A percentile compares a stretch with the other conserved stretches of the same genome.
These are phyloP conservation scores for Penicillium odoratum DNA, from an alignment of 495 filamentous ascomycete species.

Conservation along the genomic window DNA sequence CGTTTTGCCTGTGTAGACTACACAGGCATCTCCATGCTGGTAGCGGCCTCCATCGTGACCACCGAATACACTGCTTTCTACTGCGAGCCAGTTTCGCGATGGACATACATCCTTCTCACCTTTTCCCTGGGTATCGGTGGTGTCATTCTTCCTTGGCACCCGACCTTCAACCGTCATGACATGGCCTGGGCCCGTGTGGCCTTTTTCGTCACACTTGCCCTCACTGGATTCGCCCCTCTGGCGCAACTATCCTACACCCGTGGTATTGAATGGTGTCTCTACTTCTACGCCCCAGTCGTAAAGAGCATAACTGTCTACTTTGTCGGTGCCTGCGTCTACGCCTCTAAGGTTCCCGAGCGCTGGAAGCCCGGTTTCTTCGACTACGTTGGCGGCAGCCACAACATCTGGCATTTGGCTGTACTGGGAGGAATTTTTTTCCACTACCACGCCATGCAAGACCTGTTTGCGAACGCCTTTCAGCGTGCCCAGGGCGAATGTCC, in stretches of 20 bases:
- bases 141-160: constrained; percentile 94
- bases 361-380: constrained; percentile 93
- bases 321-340: constrained; percentile 81
- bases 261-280: constrained; percentile 69
- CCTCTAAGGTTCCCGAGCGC: constrained; percentile 89
- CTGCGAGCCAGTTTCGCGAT: constrained; percentile 86
- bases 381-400: constrained; percentile 91
- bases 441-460: constrained; percentile 92
- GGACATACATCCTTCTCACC: constrained; percentile 82
- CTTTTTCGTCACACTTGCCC: constrained; percentile 85
- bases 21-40: constrained; percentile 93
- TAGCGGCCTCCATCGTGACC: constrained; percentile 96
- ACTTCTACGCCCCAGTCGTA: constrained; percentile 86
- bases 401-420: constrained; percentile 96
- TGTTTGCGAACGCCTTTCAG: constrained; percentile 83
- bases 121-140: constrained; percentile 80
- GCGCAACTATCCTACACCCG: constrained; percentile 77
- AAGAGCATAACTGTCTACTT: constrained; percentile 88
- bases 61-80: constrained; percentile 99
- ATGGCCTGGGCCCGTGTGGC: constrained; percentile 89
- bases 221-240: constrained; percentile 90
- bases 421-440: constrained; percentile 96
- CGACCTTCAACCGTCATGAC: constrained; percentile 87
- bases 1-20: constrained; percentile 98
- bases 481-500: constrained; percentile 62